Evolutionary conservation across 1,139 yeast genomes (phyloP).

Genomic region (Candida glucosophila): DNA sequence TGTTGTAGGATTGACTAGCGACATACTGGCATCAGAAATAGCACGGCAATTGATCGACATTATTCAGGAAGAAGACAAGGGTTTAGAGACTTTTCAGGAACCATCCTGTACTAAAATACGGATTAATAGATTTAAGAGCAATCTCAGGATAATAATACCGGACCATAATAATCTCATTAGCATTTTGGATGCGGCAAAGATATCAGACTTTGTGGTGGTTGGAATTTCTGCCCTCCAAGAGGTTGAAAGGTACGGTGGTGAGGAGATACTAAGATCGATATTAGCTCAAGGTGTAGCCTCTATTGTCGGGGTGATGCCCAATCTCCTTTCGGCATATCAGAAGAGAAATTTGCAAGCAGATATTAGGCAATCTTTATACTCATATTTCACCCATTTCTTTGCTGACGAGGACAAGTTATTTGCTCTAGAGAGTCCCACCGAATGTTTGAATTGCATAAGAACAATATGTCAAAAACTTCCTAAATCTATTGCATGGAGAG

Average conservation of each 20-base stretch:
- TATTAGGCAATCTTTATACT: slow-evolving; percentile 69
- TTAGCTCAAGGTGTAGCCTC: slow-evolving; percentile 91
- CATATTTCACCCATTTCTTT: slow-evolving; percentile 84
- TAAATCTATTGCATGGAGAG: slow-evolving; percentile 84
- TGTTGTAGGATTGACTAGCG: slow-evolving; percentile 69
- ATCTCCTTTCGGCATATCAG: slow-evolving; percentile 55
- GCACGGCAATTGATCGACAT: slow-evolving; percentile 42
- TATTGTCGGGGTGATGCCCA: slow-evolving; percentile 74
- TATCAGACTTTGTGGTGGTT: slow-evolving; percentile 82
- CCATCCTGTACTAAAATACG: slow-evolving; percentile 45
- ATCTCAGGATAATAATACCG: slow-evolving; percentile 68
- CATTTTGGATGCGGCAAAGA: slow-evolving; percentile 78
- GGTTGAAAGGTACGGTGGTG: slow-evolving; percentile 74
- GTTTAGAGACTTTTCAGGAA: slow-evolving; percentile 19
- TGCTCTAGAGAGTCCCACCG: slow-evolving; percentile 60
- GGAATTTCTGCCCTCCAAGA: slow-evolving; percentile 81
- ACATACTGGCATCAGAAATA: slow-evolving; percentile 52
- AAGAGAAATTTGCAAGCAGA: slow-evolving; percentile 73
- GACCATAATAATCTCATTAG: slow-evolving; percentile 58
- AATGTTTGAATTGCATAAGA: slow-evolving; percentile 64
- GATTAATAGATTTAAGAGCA: slow-evolving; percentile 64
- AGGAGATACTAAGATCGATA: slow-evolving; percentile 77
- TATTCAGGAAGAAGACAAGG: slow-evolving; percentile 25
- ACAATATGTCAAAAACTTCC: slow-evolving; percentile 81
- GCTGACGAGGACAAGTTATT: slow-evolving; percentile 75